These are phyloP conservation scores for Kodamaea nitidulidarum DNA, from an alignment of 805 yeast genomes.

Conservation along the genomic window DNA sequence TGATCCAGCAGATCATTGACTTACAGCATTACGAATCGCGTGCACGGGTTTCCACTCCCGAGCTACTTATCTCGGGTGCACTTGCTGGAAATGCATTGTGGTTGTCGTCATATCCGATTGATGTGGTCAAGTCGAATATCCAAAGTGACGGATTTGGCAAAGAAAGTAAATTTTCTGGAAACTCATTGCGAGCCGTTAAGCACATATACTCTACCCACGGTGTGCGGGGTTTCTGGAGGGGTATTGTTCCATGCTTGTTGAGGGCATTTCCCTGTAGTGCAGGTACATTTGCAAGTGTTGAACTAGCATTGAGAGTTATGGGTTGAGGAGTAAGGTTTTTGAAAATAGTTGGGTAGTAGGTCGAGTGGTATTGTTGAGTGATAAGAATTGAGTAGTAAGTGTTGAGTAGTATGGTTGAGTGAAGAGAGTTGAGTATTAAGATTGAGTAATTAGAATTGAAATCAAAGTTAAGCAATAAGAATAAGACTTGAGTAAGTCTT, in stretches of 20 bases:
- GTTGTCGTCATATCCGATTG: slow-evolving; percentile 53
- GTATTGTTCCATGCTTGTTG: slow-evolving; percentile 53
- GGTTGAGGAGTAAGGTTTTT: slow-evolving; percentile 25
- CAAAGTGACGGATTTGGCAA: slow-evolving; percentile 52
- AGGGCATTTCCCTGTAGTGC: slow-evolving; percentile 68
- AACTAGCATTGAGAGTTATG: slow-evolving; percentile 55
- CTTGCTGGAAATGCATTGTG: slow-evolving; percentile 66
- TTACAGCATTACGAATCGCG: slow-evolving; percentile 36
- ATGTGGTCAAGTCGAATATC: slow-evolving; percentile 45
- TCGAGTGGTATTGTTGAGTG: no score
- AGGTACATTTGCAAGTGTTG: slow-evolving; percentile 76
- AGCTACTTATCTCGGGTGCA: slow-evolving; percentile 56
- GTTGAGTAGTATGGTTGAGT: no score
- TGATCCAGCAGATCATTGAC: slow-evolving; percentile 40
- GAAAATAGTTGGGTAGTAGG: no score
- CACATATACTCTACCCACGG: slow-evolving; percentile 44
- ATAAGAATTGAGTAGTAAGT: no score
- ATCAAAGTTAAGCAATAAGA: no score
- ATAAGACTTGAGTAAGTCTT: no score
- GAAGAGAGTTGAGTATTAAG: no score
- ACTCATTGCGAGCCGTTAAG: slow-evolving; percentile 29
- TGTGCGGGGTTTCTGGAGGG: slow-evolving; percentile 55
- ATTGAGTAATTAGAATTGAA: no score
- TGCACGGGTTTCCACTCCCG: slow-evolving; percentile 49
- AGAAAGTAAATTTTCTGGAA: slow-evolving; percentile 41